Evolutionary conservation across 352 stramenopile genomes (phyloP).

Genomic region (Thraustotheca clavata): DNA sequence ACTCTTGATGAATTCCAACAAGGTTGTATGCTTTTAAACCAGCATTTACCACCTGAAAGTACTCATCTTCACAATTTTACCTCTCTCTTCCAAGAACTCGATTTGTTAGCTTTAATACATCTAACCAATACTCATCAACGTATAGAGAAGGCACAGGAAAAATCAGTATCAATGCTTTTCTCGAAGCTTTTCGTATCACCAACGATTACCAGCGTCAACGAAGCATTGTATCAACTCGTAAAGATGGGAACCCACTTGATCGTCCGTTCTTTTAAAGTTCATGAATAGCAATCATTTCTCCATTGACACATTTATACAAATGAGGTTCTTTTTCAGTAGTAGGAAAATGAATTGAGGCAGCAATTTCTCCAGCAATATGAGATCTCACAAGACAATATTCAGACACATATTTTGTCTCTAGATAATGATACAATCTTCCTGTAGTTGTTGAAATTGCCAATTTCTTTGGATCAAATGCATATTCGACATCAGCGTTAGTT

Average conservation of each 20-base stretch:
- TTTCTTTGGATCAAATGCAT: conserved; percentile 43
- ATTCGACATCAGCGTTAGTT: conserved; percentile 43
- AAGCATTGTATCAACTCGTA: too few species aligned
- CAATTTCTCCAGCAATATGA: conserved; percentile 66
- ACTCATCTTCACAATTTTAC: not conserved
- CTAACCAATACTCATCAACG: too few species aligned
- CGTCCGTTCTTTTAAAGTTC: too few species aligned
- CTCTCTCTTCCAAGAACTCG: not conserved
- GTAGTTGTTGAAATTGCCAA: conserved; percentile 58
- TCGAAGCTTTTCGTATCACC: conserved; percentile 20
- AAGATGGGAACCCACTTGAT: too few species aligned
- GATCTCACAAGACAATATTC: conserved; percentile 50
- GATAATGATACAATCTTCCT: conserved; percentile 58
- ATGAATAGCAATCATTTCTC: not conserved
- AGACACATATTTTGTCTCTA: conserved; percentile 40
- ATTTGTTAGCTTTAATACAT: not conserved
- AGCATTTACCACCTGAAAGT: not conserved
- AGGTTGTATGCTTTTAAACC: conserved; percentile 10
- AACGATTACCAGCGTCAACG: too few species aligned
- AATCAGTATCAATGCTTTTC: conserved; percentile 21
- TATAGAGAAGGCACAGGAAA: not conserved
- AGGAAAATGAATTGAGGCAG: conserved; percentile 43
- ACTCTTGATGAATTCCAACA: conserved; percentile 21
- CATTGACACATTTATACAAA: too few species aligned
- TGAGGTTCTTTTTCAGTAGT: conserved; percentile 19